Evolutionary conservation across 768 basidiomycete genomes (phyloP).

Genomic region (Russula sp.): DNA sequence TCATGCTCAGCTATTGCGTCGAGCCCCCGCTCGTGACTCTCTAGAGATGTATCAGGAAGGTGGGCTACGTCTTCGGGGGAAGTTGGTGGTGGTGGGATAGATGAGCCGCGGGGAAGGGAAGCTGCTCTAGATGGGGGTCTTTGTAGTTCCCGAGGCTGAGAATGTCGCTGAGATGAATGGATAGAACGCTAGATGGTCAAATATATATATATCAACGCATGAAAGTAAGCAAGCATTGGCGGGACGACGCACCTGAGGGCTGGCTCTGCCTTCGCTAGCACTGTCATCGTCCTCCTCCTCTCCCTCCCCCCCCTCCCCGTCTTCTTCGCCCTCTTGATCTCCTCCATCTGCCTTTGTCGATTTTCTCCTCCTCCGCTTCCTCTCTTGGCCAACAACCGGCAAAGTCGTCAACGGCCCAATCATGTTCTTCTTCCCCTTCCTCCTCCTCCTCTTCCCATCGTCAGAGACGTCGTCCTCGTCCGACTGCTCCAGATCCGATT

Average conservation of each 20-base stretch:
- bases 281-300: constrained; percentile 47
- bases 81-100: constrained; percentile 40
- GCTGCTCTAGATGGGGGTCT: constrained; percentile 31
- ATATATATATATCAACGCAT: constrained; percentile 4
- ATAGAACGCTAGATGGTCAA: constrained; percentile 25
- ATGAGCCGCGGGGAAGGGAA: constrained; percentile 30
- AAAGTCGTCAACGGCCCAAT: constrained; percentile 60
- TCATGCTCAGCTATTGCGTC: constrained; percentile 62
- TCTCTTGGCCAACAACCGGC: constrained; percentile 62
- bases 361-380: constrained; percentile 43
- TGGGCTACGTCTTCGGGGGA: constrained; percentile 27
- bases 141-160: constrained; percentile 29
- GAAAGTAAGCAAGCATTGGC: neutral
- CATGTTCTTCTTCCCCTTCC: constrained; percentile 41
- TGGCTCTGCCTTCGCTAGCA: constrained; percentile 39
- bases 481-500: constrained; percentile 56
- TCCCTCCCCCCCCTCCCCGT: constrained; percentile 25
- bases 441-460: constrained; percentile 46
- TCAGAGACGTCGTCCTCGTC: constrained; percentile 56
- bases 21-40: constrained; percentile 45
- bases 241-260: constrained; percentile 37
- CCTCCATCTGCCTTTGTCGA: constrained; percentile 33
- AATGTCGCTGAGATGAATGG: constrained; percentile 10
- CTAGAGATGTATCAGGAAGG: constrained; percentile 27
- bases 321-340: neutral